Conservation (phyloP, 108 stramenopile genomes). For the Conticribra guillardii region DNA sequence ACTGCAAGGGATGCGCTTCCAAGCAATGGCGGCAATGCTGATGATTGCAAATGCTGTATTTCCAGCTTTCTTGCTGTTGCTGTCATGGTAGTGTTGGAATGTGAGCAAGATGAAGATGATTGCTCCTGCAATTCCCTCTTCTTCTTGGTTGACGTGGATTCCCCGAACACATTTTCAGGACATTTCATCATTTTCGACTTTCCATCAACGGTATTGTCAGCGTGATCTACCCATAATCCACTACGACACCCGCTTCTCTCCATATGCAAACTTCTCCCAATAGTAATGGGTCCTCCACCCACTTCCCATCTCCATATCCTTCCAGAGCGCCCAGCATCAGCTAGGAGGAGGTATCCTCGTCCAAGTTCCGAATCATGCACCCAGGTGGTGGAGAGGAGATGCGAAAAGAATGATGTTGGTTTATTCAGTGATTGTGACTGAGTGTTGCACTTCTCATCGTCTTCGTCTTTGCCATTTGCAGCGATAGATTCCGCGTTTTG, state of each 20-base stretch:
- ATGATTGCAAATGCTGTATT: not conserved
- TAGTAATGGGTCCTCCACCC: conserved; percentile 81
- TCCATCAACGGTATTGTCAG: no score
- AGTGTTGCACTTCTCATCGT: not conserved
- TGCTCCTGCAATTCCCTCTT: not conserved
- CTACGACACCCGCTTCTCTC: conserved; percentile 74
- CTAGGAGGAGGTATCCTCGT: conserved; percentile 67
- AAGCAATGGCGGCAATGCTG: conserved; percentile 15
- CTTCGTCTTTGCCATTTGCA: not conserved
- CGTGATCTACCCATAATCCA: conserved; percentile 36
- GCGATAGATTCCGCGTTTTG: not conserved
- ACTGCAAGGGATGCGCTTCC: conserved; percentile 71
- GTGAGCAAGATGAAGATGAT: not conserved
- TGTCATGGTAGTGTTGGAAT: no score
- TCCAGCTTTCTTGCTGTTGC: no score
- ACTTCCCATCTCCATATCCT: conserved; percentile 82
- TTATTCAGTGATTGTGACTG: not conserved
- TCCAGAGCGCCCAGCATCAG: conserved; percentile 51
- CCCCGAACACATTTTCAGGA: conserved; percentile 44
- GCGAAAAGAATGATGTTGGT: conserved; percentile 34
- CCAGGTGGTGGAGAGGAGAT: conserved; percentile 54
- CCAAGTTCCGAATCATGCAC: conserved; percentile 74
- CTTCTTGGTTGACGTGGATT: not conserved
- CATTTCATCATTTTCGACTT: conserved; percentile 11
- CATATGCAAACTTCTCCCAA: conserved; percentile 75